Evolutionary conservation across 331 rosid species (phyloP), one percentile per base, ranked within the genome.

Genomic region (Phaseolus coccineus): DNA sequence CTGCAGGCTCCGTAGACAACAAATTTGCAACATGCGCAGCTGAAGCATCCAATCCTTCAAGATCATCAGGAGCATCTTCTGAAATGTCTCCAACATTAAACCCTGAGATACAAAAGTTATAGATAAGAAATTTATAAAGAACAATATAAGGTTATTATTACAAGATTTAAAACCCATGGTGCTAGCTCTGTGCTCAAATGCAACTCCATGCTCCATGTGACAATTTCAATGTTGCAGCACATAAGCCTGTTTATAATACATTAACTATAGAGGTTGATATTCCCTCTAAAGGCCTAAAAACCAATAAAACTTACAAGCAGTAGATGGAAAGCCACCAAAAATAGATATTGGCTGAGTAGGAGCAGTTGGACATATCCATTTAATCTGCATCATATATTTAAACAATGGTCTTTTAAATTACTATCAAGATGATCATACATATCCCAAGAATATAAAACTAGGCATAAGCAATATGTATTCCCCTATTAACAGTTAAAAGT

Each of bases 331-430:
- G 80, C 99, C 99, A 37, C 98, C 99, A 81, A 96, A 91, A 61
- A 87, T 28, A 44, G 89, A n/a, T 73, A 96, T 77, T 75, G 99
- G 97, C 80, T 74, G 96, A 84, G 97, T 91, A 35, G 99, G 97
- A 66, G 99, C 97, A 40, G 98, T 96, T 22, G 99, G 99, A 81
- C 99, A 96, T 55, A 96, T 96, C 99, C 99, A 96, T 82, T 96
- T 96, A 81, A 96, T 91, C 98, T 96, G 96, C 86, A 76, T 61
- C 83, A 71, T 28, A 73, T 56, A 83, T 74, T 42, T 79, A 53
- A 74, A 58, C 4, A 35, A 27, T 47, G 31, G 66, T 39, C 40
- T 40, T 47, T 72, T 27, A 25, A 19, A 31, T 6, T 53, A 74
- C 39, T 22, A 25, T 33, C 55, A 50, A 77, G 56, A 56, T 61